Conservation (phyloP, 768 basidiomycete species). For the Phallus indusiatus region DNA sequence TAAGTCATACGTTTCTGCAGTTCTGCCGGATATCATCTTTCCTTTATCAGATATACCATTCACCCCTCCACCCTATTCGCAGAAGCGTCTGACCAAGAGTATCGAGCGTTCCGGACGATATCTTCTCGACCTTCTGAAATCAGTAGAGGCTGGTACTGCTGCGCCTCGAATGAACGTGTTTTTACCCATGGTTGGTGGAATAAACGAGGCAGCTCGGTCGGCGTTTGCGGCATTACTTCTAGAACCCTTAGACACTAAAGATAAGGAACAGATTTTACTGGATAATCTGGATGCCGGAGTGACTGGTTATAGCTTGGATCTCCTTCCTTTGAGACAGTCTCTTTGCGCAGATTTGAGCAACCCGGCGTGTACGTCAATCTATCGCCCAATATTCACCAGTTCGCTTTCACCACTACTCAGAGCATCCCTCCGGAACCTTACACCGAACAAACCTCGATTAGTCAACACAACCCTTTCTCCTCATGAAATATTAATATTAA, state of each 20-base stretch:
- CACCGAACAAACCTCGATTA: conserved; percentile 51
- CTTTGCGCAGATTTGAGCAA: conserved; percentile 14
- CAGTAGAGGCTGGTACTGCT: conserved; percentile 9
- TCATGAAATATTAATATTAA: conserved; percentile 64
- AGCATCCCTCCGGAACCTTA: conserved; percentile 49
- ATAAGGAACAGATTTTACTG: conserved; percentile 40
- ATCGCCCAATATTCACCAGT: conserved; percentile 1
- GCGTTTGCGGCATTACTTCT: conserved; percentile 52
- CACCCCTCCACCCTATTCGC: conserved; percentile 57
- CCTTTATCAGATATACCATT: conserved; percentile 64
- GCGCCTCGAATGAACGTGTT: conserved; percentile 39
- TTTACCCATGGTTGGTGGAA: conserved; percentile 61
- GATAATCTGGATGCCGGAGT: conserved; percentile 58
- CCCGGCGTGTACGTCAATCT: not conserved
- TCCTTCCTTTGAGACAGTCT: conserved; percentile 37
- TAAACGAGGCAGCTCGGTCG: conserved; percentile 43
- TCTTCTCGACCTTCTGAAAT: conserved; percentile 46
- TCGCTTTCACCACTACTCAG: conserved; percentile 35
- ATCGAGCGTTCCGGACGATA: conserved; percentile 60
- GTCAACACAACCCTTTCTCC: conserved; percentile 50
- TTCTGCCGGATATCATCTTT: conserved; percentile 60
- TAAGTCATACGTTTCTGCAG: conserved; percentile 40
- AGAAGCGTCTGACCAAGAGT: conserved; percentile 69
- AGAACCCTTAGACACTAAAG: conserved; percentile 47
- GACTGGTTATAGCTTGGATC: conserved; percentile 61